Evolutionary conservation across 169 alveolate species (phyloP).

Genomic region (Besnoitia besnoiti): DNA sequence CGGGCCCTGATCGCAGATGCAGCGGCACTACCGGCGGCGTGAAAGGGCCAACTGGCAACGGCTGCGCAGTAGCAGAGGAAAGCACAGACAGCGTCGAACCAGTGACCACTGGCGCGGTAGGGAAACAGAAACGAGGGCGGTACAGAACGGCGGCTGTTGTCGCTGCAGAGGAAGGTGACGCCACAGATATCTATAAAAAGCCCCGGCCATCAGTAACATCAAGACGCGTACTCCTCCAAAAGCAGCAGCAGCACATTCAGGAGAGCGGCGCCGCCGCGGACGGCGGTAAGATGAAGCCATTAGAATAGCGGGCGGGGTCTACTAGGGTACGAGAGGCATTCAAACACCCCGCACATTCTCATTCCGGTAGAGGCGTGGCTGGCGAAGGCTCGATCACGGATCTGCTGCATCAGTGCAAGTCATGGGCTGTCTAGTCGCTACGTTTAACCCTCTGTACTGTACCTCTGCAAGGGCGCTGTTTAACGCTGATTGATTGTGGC

Average conservation of each 20-base stretch:
- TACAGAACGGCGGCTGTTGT: neutral
- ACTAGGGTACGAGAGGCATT: too few species aligned
- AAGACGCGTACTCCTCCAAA: neutral
- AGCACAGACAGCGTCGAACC: neutral
- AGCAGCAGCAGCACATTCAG: neutral
- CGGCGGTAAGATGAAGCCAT: neutral
- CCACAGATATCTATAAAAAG: neutral
- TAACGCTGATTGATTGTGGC: too few species aligned
- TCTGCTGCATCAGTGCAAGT: too few species aligned
- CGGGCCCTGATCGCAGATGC: neutral
- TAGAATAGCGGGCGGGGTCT: too few species aligned
- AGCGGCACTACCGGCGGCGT: neutral
- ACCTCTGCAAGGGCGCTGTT: too few species aligned
- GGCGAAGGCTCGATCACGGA: too few species aligned
- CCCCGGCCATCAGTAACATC: neutral
- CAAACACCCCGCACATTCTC: too few species aligned
- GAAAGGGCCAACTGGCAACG: neutral
- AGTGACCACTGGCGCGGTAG: neutral
- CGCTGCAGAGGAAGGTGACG: slow-evolving; percentile 20
- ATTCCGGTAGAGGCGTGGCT: too few species aligned
- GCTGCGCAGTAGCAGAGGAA: neutral
- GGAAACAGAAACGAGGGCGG: neutral
- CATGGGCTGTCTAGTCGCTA: too few species aligned
- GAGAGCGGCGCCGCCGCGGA: neutral
- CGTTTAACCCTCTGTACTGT: too few species aligned